phyloP scores from a whole-genome alignment of 345 rosid species.

The Xanthoceras sorbifolium region DNA sequence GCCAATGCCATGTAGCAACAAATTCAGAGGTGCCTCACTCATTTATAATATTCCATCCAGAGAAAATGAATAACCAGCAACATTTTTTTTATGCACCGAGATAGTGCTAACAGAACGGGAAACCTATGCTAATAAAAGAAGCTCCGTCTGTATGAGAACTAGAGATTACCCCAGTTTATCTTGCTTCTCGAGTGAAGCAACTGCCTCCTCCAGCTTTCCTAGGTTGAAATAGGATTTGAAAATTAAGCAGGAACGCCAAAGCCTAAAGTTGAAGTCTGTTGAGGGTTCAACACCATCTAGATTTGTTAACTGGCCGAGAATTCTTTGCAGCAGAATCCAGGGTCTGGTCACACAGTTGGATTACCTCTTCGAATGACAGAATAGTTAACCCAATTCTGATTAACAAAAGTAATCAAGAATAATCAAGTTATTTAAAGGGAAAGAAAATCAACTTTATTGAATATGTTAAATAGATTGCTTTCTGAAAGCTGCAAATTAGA shows the following conservation, averaged over 20 bases:
- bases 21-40: neutral
- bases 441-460: neutral
- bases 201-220: conserved; percentile 93
- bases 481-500: too few species aligned
- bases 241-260: conserved; percentile 68
- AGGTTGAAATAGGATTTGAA: conserved; percentile 75
- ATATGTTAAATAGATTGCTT: neutral
- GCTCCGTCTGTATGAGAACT: neutral
- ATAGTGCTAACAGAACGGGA: neutral
- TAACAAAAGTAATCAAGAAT: neutral
- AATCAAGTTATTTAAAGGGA: neutral
- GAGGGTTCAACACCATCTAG: conserved; percentile 40
- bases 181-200: conserved; percentile 66
- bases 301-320: conserved; percentile 38
- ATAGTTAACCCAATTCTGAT: conserved; percentile 20
- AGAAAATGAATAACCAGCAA: neutral
- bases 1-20: neutral
- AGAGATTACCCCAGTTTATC: conserved; percentile 53
- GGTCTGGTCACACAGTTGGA: conserved; percentile 82
- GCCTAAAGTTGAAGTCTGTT: conserved; percentile 46
- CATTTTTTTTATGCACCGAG: neutral
- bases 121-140: conserved; percentile 11
- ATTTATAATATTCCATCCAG: conserved; percentile 1
- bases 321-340: conserved; percentile 71
- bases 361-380: conserved; percentile 65